Conservation (phyloP, 2,329 filamentous ascomycete genomes). For the Phoma sp. region DNA sequence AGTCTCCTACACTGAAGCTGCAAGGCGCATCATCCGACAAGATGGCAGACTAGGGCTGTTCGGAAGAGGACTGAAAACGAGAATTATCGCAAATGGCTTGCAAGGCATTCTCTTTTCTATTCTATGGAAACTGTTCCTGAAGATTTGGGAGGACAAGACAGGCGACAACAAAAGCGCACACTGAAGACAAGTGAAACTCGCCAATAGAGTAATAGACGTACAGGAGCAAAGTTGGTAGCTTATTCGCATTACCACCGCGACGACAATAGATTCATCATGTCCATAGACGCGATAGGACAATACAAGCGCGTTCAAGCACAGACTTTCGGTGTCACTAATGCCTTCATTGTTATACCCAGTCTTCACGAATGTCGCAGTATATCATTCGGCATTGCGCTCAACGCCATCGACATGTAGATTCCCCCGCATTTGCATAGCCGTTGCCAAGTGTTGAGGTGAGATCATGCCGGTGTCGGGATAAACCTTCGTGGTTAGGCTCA, state of each 20-base stretch:
- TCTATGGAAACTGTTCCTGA: slow-evolving; percentile 40
- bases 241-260: no score
- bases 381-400: neutral
- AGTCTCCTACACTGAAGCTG: slow-evolving; percentile 38
- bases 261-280: neutral
- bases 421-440: slow-evolving; percentile 12
- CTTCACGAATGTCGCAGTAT: neutral
- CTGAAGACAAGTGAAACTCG: no score
- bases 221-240: no score
- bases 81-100: slow-evolving; percentile 41
- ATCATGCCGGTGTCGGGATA: slow-evolving; percentile 2
- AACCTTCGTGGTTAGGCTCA: slow-evolving; percentile 1
- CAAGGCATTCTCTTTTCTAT: slow-evolving; percentile 42
- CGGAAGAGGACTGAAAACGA: slow-evolving; percentile 37
- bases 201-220: neutral
- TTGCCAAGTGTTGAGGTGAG: slow-evolving; percentile 6
- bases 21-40: slow-evolving; percentile 32
- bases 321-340: no score
- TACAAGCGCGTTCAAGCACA: no score
- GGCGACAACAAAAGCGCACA: slow-evolving; percentile 7
- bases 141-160: slow-evolving; percentile 33
- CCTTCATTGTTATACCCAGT: no score
- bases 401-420: neutral
- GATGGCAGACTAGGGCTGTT: slow-evolving; percentile 35
- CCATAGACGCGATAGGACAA: no score